Evolutionary conservation across 495 filamentous ascomycete genomes (phyloP), one percentile per base, ranked within the genome.

Genomic region (Penicillium coprophilum): DNA sequence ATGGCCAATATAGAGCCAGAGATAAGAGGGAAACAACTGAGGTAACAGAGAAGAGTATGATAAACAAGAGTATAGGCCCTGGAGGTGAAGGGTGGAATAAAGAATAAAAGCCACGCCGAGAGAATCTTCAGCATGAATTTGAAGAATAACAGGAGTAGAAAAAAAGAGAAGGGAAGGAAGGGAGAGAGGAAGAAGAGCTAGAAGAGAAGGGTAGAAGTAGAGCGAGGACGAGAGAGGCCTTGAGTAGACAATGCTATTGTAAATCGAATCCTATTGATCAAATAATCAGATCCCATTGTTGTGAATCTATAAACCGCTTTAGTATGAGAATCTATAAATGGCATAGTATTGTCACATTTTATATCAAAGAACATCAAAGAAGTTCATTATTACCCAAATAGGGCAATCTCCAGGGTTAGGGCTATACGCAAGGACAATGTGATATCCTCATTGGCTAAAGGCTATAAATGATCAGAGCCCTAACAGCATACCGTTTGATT

Each of bases 171-270:
- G 39, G 46, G 15, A 11, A 23, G 4, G 28, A 43, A 52, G 13
- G 39, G n/a, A 56, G n/a, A 41, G 20, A 53, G 30, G 19, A 56
- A 32, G 30, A 5, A 47, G 53, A 21, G 19, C 24, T 34, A 46
- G 17, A 36, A 44, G 56, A 53, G 6, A 20, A 50, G 31, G 15
- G 12, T 34, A 49, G n/a, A 23, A 19, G 17, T 21, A 19, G n/a
- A 27, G 24, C 24, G 10, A 45, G 23, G 43, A 28, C 21, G 43
- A 45, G 43, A 12, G 9, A 10, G 13, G 6, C 21, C 23, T 44
- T 23, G 19, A 27, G 6, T 34, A 15, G 13, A 34, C 12, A 36
- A 36, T n/a, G 13, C 32, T 36, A 36, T 36, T 36, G 32, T 36
- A 15, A 36, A 6, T 6, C 32, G 13, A 36, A 36, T 36, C 32